Evolutionary conservation across 768 basidiomycete species (phyloP).

Genomic region (Suillus subalutaceus): DNA sequence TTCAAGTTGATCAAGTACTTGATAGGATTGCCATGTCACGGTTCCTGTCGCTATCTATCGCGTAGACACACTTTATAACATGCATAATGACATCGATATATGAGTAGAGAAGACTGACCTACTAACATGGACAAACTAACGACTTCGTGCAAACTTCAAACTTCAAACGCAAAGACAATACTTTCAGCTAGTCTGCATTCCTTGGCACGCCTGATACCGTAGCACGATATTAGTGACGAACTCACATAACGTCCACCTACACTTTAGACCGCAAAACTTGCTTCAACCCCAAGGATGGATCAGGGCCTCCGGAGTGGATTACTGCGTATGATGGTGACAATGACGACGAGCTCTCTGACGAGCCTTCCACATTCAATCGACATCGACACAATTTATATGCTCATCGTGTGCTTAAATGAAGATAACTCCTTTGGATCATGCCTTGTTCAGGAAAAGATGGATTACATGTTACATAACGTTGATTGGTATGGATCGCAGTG

Average conservation of each 20-base stretch:
- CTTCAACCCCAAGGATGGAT: too few relatives aligned
- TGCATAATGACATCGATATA: neutral
- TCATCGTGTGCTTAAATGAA: too few relatives aligned
- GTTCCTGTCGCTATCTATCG: neutral
- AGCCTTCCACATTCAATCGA: too few relatives aligned
- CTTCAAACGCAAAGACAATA: neutral
- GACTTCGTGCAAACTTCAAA: neutral
- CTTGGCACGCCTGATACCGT: neutral
- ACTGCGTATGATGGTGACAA: too few relatives aligned
- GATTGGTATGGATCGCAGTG: too few relatives aligned
- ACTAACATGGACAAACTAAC: neutral
- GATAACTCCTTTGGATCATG: too few relatives aligned
- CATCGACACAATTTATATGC: too few relatives aligned
- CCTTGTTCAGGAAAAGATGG: too few relatives aligned
- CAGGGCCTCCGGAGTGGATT: too few relatives aligned
- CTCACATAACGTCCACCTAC: neutral
- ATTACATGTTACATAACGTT: too few relatives aligned
- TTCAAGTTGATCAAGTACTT: neutral
- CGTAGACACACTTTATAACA: neutral
- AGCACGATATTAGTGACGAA: neutral
- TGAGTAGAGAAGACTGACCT: neutral
- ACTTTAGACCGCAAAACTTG: neutral
- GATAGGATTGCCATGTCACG: neutral
- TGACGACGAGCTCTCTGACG: too few relatives aligned
- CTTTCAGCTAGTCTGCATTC: neutral